Conservation (phyloP, 495 filamentous ascomycete genomes). For the Trichoderma orchidacearum region DNA sequence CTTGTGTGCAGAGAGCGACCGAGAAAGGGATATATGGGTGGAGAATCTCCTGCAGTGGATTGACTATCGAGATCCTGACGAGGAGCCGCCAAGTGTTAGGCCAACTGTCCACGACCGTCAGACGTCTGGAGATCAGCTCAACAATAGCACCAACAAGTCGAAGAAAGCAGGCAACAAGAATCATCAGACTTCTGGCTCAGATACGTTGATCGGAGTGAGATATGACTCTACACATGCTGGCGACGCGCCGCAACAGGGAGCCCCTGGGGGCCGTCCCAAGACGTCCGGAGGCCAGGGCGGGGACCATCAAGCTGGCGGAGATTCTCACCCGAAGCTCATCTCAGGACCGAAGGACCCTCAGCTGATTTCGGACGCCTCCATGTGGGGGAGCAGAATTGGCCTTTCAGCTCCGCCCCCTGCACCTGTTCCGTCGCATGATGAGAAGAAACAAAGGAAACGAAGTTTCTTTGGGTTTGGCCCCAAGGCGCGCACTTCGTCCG, state of each 20-base stretch:
- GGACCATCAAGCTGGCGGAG: conserved; percentile 8
- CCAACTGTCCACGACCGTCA: conserved; percentile 20
- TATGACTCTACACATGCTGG: conserved; percentile 76
- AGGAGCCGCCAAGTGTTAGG: conserved; percentile 24
- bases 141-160: conserved; percentile 15
- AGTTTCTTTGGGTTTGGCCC: conserved; percentile 87
- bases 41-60: conserved; percentile 80
- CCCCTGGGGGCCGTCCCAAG: conserved; percentile 11
- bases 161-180: conserved; percentile 35
- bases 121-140: conserved; percentile 16
- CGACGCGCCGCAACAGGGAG: conserved; percentile 25
- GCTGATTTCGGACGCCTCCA: conserved; percentile 71
- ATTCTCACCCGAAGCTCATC: conserved; percentile 44
- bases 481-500: conserved; percentile 33
- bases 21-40: conserved; percentile 89
- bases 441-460: conserved; percentile 73
- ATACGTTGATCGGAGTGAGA: conserved; percentile 62
- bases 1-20: conserved; percentile 86
- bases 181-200: conserved; percentile 13
- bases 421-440: conserved; percentile 40
- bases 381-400: conserved; percentile 67
- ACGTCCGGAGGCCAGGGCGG: conserved; percentile 8
- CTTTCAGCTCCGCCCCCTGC: conserved; percentile 21
- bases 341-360: conserved; percentile 79
- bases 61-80: conserved; percentile 53